Base-by-base conservation (phyloP, 257 asterid genomes). In the Capsicum rhomboideum region DNA sequence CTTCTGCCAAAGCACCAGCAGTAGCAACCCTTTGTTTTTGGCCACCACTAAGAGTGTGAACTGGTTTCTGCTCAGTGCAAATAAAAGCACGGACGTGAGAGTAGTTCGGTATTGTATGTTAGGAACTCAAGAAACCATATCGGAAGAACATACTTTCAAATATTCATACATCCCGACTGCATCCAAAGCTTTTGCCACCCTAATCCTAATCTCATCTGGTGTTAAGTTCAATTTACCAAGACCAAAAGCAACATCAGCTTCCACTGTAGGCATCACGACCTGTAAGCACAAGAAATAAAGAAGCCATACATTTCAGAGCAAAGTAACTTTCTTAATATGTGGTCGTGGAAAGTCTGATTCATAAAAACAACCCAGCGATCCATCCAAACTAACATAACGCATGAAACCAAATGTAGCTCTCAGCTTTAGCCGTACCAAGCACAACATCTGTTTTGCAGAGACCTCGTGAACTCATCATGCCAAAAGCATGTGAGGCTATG, bases 201-300 rank as follows among this genome's bases (percentile, higher is more conserved):
- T 89, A 64, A 89, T 82, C 12, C 85, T 90, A 79, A 91, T 84
- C 88, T 94, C 98, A 66, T 87, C 90, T 77, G 85, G 84, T 69
- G 88, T 72, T 84, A 96, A 58, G 83, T 88, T 78, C 81, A 86
- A 89, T 86, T 92, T 96, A 77, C 99, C 97, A 56, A 96, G 98
- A 83, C 99, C 99, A 85, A 94, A 96, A 49, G 97, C 98, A 81
- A 96, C 98, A 89, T 96, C 99, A 72, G 98, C 99, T 87, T 93
- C 97, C 81, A 96, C 99, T 6, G 98, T 96, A 86, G 99, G 99
- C 99, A 96, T 96, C 85, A 96, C 99, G 46, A 96, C 99, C 99
- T 96, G 94, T 83, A 88, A 67, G 59, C 42, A 78, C 53, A 44
- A 78, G 26, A 54, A 50, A 75, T 26, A 50, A 16, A 49, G 61